Base-by-base conservation (phyloP, 225 moss, liverwort and hornwort species). In the Marchantia paleacea region DNA sequence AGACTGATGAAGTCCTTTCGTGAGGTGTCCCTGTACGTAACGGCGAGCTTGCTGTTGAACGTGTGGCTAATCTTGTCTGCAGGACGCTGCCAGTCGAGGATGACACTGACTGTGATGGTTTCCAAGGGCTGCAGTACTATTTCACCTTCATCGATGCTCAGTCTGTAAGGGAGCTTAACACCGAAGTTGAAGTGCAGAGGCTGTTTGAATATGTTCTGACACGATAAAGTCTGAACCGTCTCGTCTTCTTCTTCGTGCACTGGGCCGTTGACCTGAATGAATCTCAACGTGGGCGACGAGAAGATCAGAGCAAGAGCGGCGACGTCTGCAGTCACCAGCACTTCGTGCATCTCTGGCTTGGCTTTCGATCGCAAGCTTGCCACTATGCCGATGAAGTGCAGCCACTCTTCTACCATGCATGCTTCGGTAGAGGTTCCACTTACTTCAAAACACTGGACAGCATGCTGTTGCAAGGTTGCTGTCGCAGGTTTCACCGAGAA, bases 181-280 rank as follows among this genome's bases (percentile, higher is more conserved):
- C 83, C 72, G 80, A 95, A 87, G 50, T 83, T 82, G 52, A 93
- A 87, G 10, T 76, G 22, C 20, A 95, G 47, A 6, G 88, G 81
- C 13, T 82, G 69, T 22, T 88, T 76, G 71, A 80, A 95, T 11
- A 92, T 57, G 75, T 97, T 97, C 71, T 97, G 93, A 75, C 93
- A 91, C 8, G 91, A 92, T 52, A 94, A 81, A 7, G 80, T 65
- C 63, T 93, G 88, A 31, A 68, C 79, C 0, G 78, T 84, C 20
- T 80, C 84, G 31, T 85, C 87, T 0, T 62, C 0, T 0, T 83
- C 90, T 63, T 89, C 87, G 20, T 78, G n/a, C 16, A 89, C 92
- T 55, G 92, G 90, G 76, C 90, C 92, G 52, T 97, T 97, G 11
- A 93, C 79, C 85, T 97, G 96, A 0, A 93, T 70, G 67, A 97